Percentiles rank a stretch among this genome's conserved stretches.
Conservation (phyloP, 1,284 basidiomycete genomes). For the Sporisorium exsertum region DNA sequence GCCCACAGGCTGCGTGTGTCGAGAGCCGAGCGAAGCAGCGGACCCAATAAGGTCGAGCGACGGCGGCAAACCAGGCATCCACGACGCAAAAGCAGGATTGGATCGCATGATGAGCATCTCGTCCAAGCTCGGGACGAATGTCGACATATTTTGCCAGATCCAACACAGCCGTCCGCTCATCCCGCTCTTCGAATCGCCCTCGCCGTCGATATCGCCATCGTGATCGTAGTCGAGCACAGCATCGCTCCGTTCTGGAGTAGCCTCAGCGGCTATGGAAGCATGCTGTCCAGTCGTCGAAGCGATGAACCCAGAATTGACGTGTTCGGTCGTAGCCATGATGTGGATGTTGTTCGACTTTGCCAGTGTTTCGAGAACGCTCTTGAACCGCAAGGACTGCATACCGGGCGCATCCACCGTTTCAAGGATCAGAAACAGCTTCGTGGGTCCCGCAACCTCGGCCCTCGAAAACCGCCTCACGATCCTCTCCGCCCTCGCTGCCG, state of each 20-base stretch:
- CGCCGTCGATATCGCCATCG: not conserved
- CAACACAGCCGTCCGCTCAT: slow-evolving; percentile 24
- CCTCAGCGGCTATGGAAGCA: not conserved
- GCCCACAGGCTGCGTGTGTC: not conserved
- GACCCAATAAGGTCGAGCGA: slow-evolving; percentile 38
- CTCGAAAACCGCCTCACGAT: slow-evolving; percentile 29
- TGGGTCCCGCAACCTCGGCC: slow-evolving; percentile 12
- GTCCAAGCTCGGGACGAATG: slow-evolving; percentile 32
- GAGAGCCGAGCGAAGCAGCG: slow-evolving; percentile 8
- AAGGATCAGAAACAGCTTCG: slow-evolving; percentile 40
- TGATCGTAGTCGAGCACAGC: not conserved
- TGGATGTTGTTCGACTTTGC: slow-evolving; percentile 31
- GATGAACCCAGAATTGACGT: slow-evolving; percentile 47
- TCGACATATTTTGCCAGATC: slow-evolving; percentile 55
- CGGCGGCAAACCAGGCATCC: slow-evolving; percentile 39
- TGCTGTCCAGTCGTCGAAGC: slow-evolving; percentile 26
- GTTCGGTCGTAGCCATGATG: slow-evolving; percentile 48
- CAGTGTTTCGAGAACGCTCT: slow-evolving; percentile 38
- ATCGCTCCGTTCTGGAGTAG: not conserved
- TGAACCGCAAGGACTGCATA: slow-evolving; percentile 42
- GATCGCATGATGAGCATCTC: slow-evolving; percentile 55
- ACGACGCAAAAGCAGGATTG: slow-evolving; percentile 39
- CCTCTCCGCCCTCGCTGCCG: slow-evolving; percentile 36
- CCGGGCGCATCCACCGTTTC: slow-evolving; percentile 48
- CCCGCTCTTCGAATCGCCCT: not conserved